A percentile compares a stretch with the other conserved stretches of the same genome.
These are phyloP conservation scores for Cordyceps tenuipes DNA, from an alignment of 2,329 filamentous ascomycete genomes.

Conservation along the genomic window DNA sequence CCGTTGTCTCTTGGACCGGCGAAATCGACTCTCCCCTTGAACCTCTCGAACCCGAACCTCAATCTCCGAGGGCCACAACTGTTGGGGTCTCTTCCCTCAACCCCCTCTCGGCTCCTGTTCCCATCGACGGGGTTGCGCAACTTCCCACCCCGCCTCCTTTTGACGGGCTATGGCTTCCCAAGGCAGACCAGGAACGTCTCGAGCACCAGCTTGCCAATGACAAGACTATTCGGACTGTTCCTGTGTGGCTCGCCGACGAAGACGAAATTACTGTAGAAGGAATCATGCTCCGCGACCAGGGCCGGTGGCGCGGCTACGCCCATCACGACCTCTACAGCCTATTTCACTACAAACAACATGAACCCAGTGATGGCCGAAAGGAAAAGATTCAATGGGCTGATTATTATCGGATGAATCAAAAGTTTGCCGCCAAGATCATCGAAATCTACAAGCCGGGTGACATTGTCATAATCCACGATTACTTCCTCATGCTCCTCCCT, in stretches of 20 bases:
- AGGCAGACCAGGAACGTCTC: constrained; percentile 61
- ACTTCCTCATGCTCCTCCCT: constrained; percentile 83
- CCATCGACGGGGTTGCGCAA: constrained; percentile 54
- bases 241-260: constrained; percentile 83
- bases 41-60: constrained; percentile 38
- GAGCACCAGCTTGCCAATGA: constrained; percentile 67
- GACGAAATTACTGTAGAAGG: constrained; percentile 58
- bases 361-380: constrained; percentile 74
- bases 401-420: constrained; percentile 86
- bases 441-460: constrained; percentile 88
- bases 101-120: constrained; percentile 71
- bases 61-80: constrained; percentile 35
- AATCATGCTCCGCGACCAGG: constrained; percentile 70
- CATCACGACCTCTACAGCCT: constrained; percentile 88
- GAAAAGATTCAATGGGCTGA: constrained; percentile 83
- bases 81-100: constrained; percentile 52
- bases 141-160: constrained; percentile 48
- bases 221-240: constrained; percentile 69
- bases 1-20: constrained; percentile 88
- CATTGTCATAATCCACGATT: constrained; percentile 88
- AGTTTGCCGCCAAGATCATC: constrained; percentile 83
- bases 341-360: constrained; percentile 93
- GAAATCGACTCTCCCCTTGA: constrained; percentile 57
- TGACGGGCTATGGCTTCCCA: constrained; percentile 63
- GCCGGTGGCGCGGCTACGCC: constrained; percentile 80